Evolutionary conservation across 805 yeast genomes (phyloP).

Genomic region (Myxozyma monticola): DNA sequence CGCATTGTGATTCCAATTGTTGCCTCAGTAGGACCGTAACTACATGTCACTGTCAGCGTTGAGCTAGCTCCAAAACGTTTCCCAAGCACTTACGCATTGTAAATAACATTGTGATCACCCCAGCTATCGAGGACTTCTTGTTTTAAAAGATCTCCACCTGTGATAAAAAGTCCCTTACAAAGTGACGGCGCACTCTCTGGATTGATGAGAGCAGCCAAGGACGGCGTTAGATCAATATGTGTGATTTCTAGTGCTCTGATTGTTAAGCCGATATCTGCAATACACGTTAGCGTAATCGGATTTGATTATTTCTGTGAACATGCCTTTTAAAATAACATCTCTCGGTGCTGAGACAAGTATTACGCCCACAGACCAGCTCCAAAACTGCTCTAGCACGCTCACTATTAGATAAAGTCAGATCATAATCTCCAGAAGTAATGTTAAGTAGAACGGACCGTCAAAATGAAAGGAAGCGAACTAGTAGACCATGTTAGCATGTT

Average conservation of each 20-base stretch:
- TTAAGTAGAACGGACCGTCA: constrained; percentile 21
- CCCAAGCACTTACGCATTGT: constrained; percentile 29
- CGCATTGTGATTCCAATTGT: constrained; percentile 35
- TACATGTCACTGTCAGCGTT: neutral
- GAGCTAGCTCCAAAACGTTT: neutral
- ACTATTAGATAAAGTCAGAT: constrained; percentile 21
- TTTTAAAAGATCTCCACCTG: constrained; percentile 35
- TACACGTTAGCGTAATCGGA: neutral
- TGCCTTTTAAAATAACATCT: constrained; percentile 27
- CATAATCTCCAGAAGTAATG: no score
- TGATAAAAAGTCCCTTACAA: constrained; percentile 32
- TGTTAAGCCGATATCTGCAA: constrained; percentile 23
- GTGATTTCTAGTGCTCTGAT: constrained; percentile 27
- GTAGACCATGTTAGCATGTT: neutral
- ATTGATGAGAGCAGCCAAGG: constrained; percentile 78
- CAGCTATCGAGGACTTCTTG: constrained; percentile 33
- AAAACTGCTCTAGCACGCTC: constrained; percentile 35
- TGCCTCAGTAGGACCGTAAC: constrained; percentile 35
- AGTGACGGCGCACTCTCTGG: constrained; percentile 53
- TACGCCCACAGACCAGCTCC: constrained; percentile 36
- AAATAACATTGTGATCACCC: constrained; percentile 31
- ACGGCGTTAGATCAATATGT: constrained; percentile 34
- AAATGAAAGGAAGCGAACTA: constrained; percentile 36
- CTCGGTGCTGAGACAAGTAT: constrained; percentile 31
- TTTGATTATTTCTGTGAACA: neutral